Evolutionary conservation across 1,284 basidiomycete species (phyloP).

Genomic region (Trichosporon sp.): DNA sequence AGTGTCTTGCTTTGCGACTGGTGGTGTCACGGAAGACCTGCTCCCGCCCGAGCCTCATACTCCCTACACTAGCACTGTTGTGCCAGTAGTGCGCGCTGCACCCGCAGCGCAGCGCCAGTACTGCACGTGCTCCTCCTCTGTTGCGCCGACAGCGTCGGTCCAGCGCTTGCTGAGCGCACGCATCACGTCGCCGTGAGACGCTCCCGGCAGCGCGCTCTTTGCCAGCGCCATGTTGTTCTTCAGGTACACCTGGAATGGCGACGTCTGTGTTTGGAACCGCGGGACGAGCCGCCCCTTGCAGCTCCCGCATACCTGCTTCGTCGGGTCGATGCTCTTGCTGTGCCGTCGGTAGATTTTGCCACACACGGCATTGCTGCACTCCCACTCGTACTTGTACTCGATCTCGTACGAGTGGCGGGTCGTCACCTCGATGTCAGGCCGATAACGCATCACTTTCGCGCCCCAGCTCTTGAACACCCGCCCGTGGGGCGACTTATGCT

Average conservation of each 20-base stretch:
- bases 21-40: neutral
- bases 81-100: neutral
- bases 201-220: slow-evolving; percentile 34
- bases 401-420: slow-evolving; percentile 46
- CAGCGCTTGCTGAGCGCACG: slow-evolving; percentile 38
- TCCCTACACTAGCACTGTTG: neutral
- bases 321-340: slow-evolving; percentile 41
- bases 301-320: slow-evolving; percentile 34
- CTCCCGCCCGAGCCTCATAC: neutral
- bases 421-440: slow-evolving; percentile 44
- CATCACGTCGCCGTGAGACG: slow-evolving; percentile 42
- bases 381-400: slow-evolving; percentile 45
- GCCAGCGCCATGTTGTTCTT: slow-evolving; percentile 41
- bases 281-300: slow-evolving; percentile 36
- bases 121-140: slow-evolving; percentile 15
- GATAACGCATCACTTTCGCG: slow-evolving; percentile 37
- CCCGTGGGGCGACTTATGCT: slow-evolving; percentile 44
- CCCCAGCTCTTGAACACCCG: slow-evolving; percentile 45
- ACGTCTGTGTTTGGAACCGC: slow-evolving; percentile 32
- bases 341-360: slow-evolving; percentile 37
- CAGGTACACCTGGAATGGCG: slow-evolving; percentile 39
- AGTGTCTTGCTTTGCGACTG: neutral
- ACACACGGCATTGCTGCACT: slow-evolving; percentile 33
- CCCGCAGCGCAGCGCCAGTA: slow-evolving; percentile 11
- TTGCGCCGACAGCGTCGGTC: slow-evolving; percentile 23